Evolutionary conservation across 306 rosid species (phyloP), one percentile per base, ranked within the genome.

Genomic region (Cucumis cinereus): DNA sequence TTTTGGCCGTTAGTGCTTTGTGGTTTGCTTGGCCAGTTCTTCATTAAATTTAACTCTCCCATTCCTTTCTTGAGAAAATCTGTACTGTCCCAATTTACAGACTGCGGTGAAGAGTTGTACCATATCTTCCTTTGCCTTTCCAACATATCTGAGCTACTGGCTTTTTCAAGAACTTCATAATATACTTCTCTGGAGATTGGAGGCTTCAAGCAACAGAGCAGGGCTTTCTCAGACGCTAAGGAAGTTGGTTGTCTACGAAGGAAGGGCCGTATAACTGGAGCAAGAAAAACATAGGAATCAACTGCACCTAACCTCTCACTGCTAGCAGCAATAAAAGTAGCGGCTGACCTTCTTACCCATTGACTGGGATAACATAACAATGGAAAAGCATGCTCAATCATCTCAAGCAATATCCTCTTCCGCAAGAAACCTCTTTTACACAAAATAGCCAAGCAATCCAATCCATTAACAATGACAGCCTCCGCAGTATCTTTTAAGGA

Each of bases 51-150:
- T 81, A 88, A 73, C 68, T 93, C 97, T 36, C 79, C 93, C 52
- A 86, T 85, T 79, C 87, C 96, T 79, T 84, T 87, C 79, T 88
- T 90, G 60, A 89, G 90, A 67, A 89, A 78, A 83, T 94, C 99
- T 84, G 75, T 77, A 62, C 83, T 86, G 82, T 94, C 99, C 99
- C 96, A 94, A 59, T 92, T 86, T 79, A 90, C 89, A 58, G 97
- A 89, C 67, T 87, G 93, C 70, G 91, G 86, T 77, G 95, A 81
- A 68, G 97, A 89, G 77, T 83, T 92, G 87, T 94, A 94, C 97
- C 99, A 94, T 84, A 94, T 92, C 87, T 87, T 94, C 83, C 99
- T 92, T 56, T 91, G 99, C 83, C 99, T 89, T 84, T 92, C 96
- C 79, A 94, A 81, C 99, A 94, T 92, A 82, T 89, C 97, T 11